Evolutionary conservation across 768 basidiomycete genomes (phyloP).

Genomic region (Agaricus sinodeliciosus): DNA sequence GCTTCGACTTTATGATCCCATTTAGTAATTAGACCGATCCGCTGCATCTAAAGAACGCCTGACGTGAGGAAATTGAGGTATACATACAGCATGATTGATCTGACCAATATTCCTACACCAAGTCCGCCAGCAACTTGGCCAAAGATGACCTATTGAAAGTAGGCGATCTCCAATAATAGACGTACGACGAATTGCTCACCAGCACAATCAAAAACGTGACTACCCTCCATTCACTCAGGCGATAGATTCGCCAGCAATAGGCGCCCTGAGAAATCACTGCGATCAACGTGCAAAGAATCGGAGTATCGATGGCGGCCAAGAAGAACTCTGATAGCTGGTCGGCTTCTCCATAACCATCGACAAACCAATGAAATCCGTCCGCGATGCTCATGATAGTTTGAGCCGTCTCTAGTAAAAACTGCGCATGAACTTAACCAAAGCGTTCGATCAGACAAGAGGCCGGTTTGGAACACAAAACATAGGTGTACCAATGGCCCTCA

Average conservation of each 20-base stretch:
- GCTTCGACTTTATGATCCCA: neutral
- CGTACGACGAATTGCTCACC: neutral
- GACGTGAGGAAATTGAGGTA: neutral
- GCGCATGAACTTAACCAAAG: neutral
- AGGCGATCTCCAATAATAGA: neutral
- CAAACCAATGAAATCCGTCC: conserved; percentile 9
- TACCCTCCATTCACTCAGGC: neutral
- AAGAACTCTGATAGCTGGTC: neutral
- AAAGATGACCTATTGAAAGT: neutral
- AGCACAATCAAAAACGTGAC: neutral
- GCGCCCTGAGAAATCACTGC: neutral
- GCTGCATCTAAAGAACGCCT: neutral
- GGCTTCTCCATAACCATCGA: neutral
- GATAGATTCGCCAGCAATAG: conserved; percentile 5
- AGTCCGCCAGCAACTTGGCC: conserved; percentile 3
- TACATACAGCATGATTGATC: neutral
- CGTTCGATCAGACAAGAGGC: neutral
- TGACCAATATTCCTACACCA: conserved; percentile 6
- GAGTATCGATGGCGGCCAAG: neutral
- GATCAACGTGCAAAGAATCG: neutral
- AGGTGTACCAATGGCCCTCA: neutral
- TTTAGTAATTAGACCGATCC: neutral
- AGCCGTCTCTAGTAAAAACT: conserved; percentile 2
- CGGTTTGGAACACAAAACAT: neutral
- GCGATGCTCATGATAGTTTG: conserved; percentile 1